Evolutionary conservation across 805 yeast species (phyloP).

Genomic region (Sugiyamaella mastotermitis): DNA sequence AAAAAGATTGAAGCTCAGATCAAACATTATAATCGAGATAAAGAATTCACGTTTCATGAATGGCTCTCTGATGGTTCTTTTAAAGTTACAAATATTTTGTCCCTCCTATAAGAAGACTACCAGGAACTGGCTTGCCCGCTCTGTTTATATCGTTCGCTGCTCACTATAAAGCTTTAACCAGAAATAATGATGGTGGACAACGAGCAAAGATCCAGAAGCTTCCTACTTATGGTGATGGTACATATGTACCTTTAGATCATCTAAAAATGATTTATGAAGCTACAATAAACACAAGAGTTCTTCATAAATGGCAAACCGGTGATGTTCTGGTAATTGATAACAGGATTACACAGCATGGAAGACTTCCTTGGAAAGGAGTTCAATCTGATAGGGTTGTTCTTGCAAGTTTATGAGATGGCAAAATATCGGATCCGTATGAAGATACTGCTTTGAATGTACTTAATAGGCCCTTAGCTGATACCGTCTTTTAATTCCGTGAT

Average conservation of each 20-base stretch:
- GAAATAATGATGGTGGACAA: neutral
- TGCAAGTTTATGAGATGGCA: slow-evolving; percentile 10
- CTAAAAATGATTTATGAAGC: slow-evolving; percentile 1
- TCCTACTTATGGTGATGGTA: slow-evolving; percentile 11
- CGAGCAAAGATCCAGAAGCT: slow-evolving; percentile 2
- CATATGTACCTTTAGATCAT: slow-evolving; percentile 8
- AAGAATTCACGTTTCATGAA: slow-evolving; percentile 6
- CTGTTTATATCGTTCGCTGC: slow-evolving; percentile 9
- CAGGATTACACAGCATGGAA: slow-evolving; percentile 9
- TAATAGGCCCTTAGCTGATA: neutral
- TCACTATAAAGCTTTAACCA: slow-evolving; percentile 1
- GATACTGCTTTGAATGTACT: neutral
- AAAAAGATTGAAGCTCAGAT: slow-evolving; percentile 10
- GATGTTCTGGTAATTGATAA: slow-evolving; percentile 9
- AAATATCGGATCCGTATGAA: slow-evolving; percentile 5
- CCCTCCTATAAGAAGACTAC: slow-evolving; percentile 9
- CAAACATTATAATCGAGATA: slow-evolving; percentile 8
- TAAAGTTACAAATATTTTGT: slow-evolving; percentile 6
- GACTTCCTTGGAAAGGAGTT: slow-evolving; percentile 8
- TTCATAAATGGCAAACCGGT: slow-evolving; percentile 12
- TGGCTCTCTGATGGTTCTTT: slow-evolving; percentile 11
- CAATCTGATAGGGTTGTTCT: slow-evolving; percentile 9
- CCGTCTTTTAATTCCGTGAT: neutral
- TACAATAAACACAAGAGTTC: slow-evolving; percentile 7
- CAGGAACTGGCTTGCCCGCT: slow-evolving; percentile 8